A percentile compares a stretch with the other conserved stretches of the same genome.
These are phyloP conservation scores for Cladosporium sp. DNA, from an alignment of 2,329 filamentous ascomycete genomes.

Conservation along the genomic window DNA sequence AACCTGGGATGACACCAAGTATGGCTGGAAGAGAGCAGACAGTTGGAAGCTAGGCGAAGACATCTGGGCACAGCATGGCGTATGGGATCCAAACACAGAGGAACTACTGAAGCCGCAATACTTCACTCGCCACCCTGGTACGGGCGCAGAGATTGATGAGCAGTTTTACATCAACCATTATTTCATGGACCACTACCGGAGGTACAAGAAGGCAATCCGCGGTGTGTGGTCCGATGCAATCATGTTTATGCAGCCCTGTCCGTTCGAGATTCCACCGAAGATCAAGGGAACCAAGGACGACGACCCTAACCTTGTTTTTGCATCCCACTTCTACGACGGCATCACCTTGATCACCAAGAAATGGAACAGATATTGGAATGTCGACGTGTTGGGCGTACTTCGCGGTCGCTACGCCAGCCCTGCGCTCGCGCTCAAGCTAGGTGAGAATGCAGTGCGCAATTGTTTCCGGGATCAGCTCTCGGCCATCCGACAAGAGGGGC, in stretches of 20 bases:
- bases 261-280: slow-evolving; percentile 81
- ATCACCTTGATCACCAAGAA: slow-evolving; percentile 97
- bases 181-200: slow-evolving; percentile 80
- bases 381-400: slow-evolving; percentile 88
- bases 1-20: slow-evolving; percentile 79
- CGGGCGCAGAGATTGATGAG: slow-evolving; percentile 70
- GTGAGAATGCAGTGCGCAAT: slow-evolving; percentile 89
- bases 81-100: slow-evolving; percentile 83
- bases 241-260: slow-evolving; percentile 85
- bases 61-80: slow-evolving; percentile 91
- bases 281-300: slow-evolving; percentile 87
- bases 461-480: slow-evolving; percentile 84
- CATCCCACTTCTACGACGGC: slow-evolving; percentile 94
- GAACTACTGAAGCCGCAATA: slow-evolving; percentile 78
- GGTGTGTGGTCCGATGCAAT: slow-evolving; percentile 73
- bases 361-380: slow-evolving; percentile 96
- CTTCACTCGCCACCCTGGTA: slow-evolving; percentile 73
- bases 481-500: slow-evolving; percentile 76
- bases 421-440: slow-evolving; percentile 86
- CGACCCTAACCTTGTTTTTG: slow-evolving; percentile 83
- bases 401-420: slow-evolving; percentile 84
- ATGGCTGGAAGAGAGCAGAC: slow-evolving; percentile 83
- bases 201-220: slow-evolving; percentile 70
- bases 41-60: slow-evolving; percentile 93
- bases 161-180: slow-evolving; percentile 85